Base-by-base conservation (phyloP, 331 rosid species). In the Malus hybrid region DNA sequence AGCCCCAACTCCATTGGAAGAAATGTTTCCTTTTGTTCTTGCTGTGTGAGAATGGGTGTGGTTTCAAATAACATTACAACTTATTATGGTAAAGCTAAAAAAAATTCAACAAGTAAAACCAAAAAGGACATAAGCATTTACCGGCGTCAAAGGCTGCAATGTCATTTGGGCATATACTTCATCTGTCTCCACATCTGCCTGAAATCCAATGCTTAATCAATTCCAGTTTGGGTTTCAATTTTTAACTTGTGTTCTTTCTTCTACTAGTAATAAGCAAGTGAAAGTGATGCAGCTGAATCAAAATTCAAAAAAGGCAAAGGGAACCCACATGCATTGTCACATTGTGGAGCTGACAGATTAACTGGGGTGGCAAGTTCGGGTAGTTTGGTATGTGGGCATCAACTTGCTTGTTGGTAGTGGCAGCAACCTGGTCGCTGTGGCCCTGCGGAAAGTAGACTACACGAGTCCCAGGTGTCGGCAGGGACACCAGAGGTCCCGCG, bases 121-220 rank as follows among this genome's bases (percentile, higher is more conserved):
- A n/a, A 36, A 28, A 5, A 81, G 71, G 55, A 76, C 28, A 64
- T 36, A 18, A 22, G 42, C 19, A 50, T 34, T 52, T 83, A 92
- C 96, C 82, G 82, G 85, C 6, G 97, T 88, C 83, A 92, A 61
- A 2, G 97, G 97, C 85, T 92, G 97, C 22, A 92, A 76, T 6
- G 96, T 90, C 96, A 92, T 88, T 79, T 92, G 97, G 28, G 97
- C 96, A 83, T 92, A 92, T 27, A 92, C 97, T 88, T 92, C 97
- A 83, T 92, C 97, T 7, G 97, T 92, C 80, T 92, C 97, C 74
- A 88, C 88, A 84, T 92, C 97, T 76, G 97, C 97, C 97, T 92
- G 96, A 84, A 92, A 88, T 69, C 65, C 48, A 82, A 83, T 15
- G 71, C 67, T 82, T 15, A 55, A 78, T 80, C 69, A 80, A 28